These are phyloP conservation scores for Solanum commersonii DNA, from an alignment of 257 asterid genomes.

Conservation along the genomic window DNA sequence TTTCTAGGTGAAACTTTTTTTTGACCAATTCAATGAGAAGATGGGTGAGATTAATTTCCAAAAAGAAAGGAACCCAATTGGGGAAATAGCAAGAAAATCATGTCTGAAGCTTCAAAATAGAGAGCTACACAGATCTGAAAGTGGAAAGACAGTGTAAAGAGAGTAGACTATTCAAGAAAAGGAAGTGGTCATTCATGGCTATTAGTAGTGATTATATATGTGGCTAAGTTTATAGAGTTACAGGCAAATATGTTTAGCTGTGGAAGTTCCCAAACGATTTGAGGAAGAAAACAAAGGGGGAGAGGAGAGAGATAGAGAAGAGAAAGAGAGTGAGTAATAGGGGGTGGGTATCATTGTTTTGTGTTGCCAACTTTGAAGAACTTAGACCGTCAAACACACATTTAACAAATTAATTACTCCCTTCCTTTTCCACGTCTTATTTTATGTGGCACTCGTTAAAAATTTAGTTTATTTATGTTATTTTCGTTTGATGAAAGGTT, in stretches of 20 bases:
- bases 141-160: background rate
- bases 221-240: background rate
- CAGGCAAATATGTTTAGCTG: background rate
- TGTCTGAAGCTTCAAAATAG: background rate
- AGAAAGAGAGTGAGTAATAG: background rate
- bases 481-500: fast-evolving
- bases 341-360: background rate
- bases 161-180: background rate
- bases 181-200: background rate
- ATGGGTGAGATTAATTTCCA: background rate
- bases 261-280: background rate
- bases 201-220: background rate
- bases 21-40: background rate
- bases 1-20: background rate
- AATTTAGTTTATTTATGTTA: too few species aligned
- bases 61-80: background rate
- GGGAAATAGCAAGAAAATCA: background rate
- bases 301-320: background rate
- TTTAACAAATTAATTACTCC: background rate
- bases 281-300: background rate
- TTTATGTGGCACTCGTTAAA: too few species aligned
- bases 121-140: constrained; percentile 1
- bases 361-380: background rate
- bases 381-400: background rate
- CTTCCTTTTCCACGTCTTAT: background rate